Evolutionary conservation across 1,284 basidiomycete genomes (phyloP), one percentile per base, ranked within the genome.

Genomic region (Puccinia hordei): DNA sequence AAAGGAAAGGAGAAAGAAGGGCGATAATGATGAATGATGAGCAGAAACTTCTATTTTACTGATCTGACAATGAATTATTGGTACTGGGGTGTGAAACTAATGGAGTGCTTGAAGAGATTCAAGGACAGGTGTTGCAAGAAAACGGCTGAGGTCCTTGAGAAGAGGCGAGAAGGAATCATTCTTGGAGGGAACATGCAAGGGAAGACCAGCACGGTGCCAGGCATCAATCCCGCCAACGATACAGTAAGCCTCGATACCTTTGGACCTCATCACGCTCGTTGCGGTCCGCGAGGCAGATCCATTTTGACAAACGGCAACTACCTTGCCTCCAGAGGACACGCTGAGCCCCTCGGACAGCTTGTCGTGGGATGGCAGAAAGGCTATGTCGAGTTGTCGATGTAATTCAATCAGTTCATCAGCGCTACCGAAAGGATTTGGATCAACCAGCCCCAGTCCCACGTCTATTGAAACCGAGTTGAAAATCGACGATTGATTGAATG

Each of bases 181-280:
- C 46, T 15, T 49, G 57, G 19, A 10, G 22, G 19, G 57, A 59
- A n/a, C 27, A 9, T 59, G 12, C n/a, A 59, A 59, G 57, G 57
- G 57, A 10, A 59, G 22, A 27, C 57, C 30, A 27, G 57, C 57
- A 59, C n/a, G 57, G 17, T 59, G 24, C 57, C 57, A 59, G 30
- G 57, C 57, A 59, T 59, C 30, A 59, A 59, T 24, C n/a, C 57
- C 57, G 17, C 57, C 57, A 59, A 59, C 22, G 17, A 59, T 33
- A 27, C 57, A 59, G 57, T 59, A 59, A 59, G 57, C 57, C 57
- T 59, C 57, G 57, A 59, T 59, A 19, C 57, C 57, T 33, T 59
- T 59, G 30, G 57, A 59, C 30, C 57, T 59, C 57, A 59, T 59
- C 30, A 59, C 57, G 27, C 57, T 59, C 9, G 57, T 59, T 24